phyloP scores from a whole-genome alignment of 106 monocot genomes.

The Dendrobium officinale region DNA sequence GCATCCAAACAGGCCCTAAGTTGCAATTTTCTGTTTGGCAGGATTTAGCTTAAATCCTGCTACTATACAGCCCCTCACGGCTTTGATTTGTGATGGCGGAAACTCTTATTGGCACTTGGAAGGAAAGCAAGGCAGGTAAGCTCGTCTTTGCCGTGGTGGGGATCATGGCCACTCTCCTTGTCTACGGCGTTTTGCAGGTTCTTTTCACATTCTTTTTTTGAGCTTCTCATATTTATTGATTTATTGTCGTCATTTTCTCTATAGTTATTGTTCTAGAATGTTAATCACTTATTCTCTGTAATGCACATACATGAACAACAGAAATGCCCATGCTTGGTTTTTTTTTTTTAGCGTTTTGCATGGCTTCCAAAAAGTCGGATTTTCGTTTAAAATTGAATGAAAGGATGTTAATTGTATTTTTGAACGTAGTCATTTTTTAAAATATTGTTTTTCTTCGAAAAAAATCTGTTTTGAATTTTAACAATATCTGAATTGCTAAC shows the following conservation, averaged over 20 bases:
- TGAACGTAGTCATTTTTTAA: background rate
- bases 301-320: too few species aligned
- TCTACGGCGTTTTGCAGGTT: conserved; percentile 89
- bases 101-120: conserved; percentile 13
- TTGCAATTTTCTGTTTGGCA: too few species aligned
- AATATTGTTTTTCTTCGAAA: background rate
- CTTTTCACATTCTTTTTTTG: background rate
- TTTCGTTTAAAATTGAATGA: background rate
- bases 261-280: background rate
- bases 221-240: background rate
- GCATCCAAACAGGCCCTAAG: too few species aligned
- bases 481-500: background rate
- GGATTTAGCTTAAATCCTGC: background rate
- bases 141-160: conserved; percentile 62
- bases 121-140: conserved; percentile 35
- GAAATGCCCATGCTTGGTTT: background rate
- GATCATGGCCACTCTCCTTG: conserved; percentile 85
- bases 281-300: background rate
- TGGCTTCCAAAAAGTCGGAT: background rate
- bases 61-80: background rate
- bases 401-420: background rate
- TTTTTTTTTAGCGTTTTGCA: background rate
- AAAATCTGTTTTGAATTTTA: background rate
- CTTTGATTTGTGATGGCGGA: conserved; percentile 22
- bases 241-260: background rate